These are phyloP conservation scores for Physcia stellaris DNA, from an alignment of 495 filamentous ascomycete genomes.

Conservation along the genomic window DNA sequence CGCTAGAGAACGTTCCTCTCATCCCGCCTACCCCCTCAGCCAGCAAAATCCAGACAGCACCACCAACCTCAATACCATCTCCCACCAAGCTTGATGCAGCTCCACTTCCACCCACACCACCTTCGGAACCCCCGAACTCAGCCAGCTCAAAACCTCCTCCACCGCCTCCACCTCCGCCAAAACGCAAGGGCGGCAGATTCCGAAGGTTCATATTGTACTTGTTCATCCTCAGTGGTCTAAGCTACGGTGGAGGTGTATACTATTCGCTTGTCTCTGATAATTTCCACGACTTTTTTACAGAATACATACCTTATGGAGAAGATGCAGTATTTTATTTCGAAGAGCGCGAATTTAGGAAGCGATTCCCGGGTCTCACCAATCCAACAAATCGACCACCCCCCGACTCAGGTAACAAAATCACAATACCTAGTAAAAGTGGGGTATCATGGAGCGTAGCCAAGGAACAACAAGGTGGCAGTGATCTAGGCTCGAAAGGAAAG, in stretches of 20 bases:
- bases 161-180: conserved; percentile 26
- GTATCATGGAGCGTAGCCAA: conserved; percentile 69
- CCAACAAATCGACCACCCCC: conserved; percentile 32
- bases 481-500: conserved; percentile 30
- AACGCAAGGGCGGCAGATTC: conserved; percentile 61
- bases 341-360: conserved; percentile 82
- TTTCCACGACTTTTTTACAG: conserved; percentile 98
- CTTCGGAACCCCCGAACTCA: conserved; percentile 21
- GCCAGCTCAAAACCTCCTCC: too few relatives aligned
- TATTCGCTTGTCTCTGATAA: conserved; percentile 88
- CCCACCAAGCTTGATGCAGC: conserved; percentile 9
- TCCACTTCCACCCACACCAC: conserved; percentile 16
- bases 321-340: conserved; percentile 94
- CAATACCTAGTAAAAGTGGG: conserved; percentile 72
- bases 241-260: conserved; percentile 79
- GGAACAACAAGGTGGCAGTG: conserved; percentile 30
- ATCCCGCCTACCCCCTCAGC: conserved; percentile 38
- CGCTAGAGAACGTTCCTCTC: conserved; percentile 47
- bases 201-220: conserved; percentile 60
- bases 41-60: conserved; percentile 29
- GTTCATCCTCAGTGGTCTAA: conserved; percentile 55
- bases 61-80: conserved; percentile 22
- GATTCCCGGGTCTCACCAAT: conserved; percentile 64
- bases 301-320: conserved; percentile 91
- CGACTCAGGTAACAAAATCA: conserved; percentile 59